These are phyloP conservation scores for Theileria annulata DNA, from an alignment of 169 alveolate species.

Conservation along the genomic window DNA sequence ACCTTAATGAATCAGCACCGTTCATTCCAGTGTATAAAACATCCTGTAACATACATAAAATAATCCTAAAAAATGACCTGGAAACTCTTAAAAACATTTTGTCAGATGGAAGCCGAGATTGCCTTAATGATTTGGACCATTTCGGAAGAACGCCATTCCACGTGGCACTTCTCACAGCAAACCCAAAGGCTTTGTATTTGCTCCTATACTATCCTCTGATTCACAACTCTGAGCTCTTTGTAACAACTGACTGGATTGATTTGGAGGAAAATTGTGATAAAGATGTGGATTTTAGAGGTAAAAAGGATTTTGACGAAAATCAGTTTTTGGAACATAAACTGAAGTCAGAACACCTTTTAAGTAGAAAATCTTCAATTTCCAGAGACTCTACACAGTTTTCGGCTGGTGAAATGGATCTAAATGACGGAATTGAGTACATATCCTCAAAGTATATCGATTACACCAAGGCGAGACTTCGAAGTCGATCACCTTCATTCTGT, in stretches of 20 bases:
- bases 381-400: no score
- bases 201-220: slow-evolving; percentile 55
- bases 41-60: slow-evolving; percentile 33
- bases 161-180: slow-evolving; percentile 57
- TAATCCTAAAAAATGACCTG: slow-evolving; percentile 37
- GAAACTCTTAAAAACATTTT: slow-evolving; percentile 53
- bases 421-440: no score
- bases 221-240: slow-evolving; percentile 56
- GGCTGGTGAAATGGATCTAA: no score
- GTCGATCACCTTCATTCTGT: slow-evolving; percentile 33
- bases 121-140: slow-evolving; percentile 58
- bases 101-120: slow-evolving; percentile 51
- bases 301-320: neutral
- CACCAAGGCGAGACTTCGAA: slow-evolving; percentile 8
- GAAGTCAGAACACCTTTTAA: no score
- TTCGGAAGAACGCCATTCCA: slow-evolving; percentile 64
- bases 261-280: neutral
- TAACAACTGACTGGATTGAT: slow-evolving; percentile 50
- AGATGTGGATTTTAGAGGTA: no score
- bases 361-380: no score
- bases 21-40: slow-evolving; percentile 28
- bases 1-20: slow-evolving; percentile 18
- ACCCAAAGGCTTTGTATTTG: slow-evolving; percentile 62
- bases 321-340: no score
- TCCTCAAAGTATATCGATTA: neutral